These are phyloP conservation scores for Collybia sordida DNA, from an alignment of 768 basidiomycete genomes.

Conservation along the genomic window DNA sequence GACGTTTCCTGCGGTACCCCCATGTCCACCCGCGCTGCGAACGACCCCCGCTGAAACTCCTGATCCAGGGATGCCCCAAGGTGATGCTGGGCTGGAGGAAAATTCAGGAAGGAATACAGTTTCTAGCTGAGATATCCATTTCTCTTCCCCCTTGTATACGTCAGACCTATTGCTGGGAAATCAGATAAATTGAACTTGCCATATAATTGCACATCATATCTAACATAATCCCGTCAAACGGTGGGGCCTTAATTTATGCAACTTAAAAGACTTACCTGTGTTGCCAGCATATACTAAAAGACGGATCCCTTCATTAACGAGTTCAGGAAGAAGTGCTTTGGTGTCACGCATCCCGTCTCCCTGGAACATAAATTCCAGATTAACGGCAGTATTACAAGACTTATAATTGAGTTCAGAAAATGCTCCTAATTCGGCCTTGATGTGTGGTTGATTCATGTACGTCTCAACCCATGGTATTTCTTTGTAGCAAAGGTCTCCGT, in stretches of 20 bases:
- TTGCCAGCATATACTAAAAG: slow-evolving; percentile 92
- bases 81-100: slow-evolving; percentile 38
- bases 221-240: slow-evolving; percentile 21
- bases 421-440: slow-evolving; percentile 81
- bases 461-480: slow-evolving; percentile 87
- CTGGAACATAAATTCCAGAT: slow-evolving; percentile 75
- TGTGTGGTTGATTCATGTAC: slow-evolving; percentile 77
- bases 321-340: slow-evolving; percentile 71
- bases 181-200: slow-evolving; percentile 30
- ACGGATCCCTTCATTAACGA: slow-evolving; percentile 81
- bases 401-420: slow-evolving; percentile 56
- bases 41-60: slow-evolving; percentile 67
- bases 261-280: slow-evolving; percentile 50
- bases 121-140: slow-evolving; percentile 68
- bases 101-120: slow-evolving; percentile 66
- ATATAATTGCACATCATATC: slow-evolving; percentile 91
- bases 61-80: slow-evolving; percentile 54
- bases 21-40: slow-evolving; percentile 64
- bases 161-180: neutral
- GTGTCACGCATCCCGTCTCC: slow-evolving; percentile 89
- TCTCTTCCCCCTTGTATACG: slow-evolving; percentile 62
- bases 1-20: slow-evolving; percentile 72
- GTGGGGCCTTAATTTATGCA: slow-evolving; percentile 3
- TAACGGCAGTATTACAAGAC: slow-evolving; percentile 76
- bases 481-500: slow-evolving; percentile 74